Percentiles rank a stretch among this genome's conserved stretches.
These are phyloP conservation scores for Colletotrichum abscissum DNA, from an alignment of 2,329 filamentous ascomycete species.

Conservation along the genomic window DNA sequence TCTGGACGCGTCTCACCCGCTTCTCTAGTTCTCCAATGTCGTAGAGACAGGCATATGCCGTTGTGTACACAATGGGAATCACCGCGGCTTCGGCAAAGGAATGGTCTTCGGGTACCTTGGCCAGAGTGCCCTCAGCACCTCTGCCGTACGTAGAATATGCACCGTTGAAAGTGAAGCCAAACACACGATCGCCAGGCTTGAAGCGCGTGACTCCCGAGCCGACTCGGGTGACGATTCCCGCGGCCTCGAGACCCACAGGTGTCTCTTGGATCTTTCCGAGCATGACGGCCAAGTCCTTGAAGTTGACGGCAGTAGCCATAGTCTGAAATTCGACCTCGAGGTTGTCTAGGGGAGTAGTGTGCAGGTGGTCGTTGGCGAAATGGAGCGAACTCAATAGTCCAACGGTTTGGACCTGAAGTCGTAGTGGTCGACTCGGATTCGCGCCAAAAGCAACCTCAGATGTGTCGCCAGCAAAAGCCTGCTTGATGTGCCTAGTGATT, in stretches of 20 bases:
- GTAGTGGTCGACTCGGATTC: not conserved
- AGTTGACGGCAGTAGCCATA: constrained; percentile 40
- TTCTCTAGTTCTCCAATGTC: constrained; percentile 42
- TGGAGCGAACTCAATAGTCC: not conserved
- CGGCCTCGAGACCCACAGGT: constrained; percentile 43
- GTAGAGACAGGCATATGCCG: constrained; percentile 46
- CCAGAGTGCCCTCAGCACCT: constrained; percentile 31
- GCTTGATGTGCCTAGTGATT: not conserved
- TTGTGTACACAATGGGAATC: constrained; percentile 48
- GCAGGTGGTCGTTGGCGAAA: not conserved
- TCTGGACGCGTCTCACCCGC: constrained; percentile 38
- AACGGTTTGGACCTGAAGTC: not conserved
- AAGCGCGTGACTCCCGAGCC: constrained; percentile 43
- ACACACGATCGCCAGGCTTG: constrained; percentile 44
- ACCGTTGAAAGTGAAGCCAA: constrained; percentile 30
- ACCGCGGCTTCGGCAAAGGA: constrained; percentile 49
- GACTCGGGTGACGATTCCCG: constrained; percentile 45
- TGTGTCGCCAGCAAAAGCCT: too few relatives aligned
- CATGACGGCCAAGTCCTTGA: constrained; percentile 39
- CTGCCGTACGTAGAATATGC: constrained; percentile 38
- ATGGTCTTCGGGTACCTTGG: constrained; percentile 48
- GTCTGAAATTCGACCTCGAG: constrained; percentile 42
- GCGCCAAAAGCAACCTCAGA: not conserved
- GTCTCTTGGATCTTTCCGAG: constrained; percentile 39
- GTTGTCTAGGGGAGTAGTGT: constrained; percentile 8